Evolutionary conservation across 1,284 basidiomycete species (phyloP), one percentile per base, ranked within the genome.

Genomic region (Trichosporon sp.): DNA sequence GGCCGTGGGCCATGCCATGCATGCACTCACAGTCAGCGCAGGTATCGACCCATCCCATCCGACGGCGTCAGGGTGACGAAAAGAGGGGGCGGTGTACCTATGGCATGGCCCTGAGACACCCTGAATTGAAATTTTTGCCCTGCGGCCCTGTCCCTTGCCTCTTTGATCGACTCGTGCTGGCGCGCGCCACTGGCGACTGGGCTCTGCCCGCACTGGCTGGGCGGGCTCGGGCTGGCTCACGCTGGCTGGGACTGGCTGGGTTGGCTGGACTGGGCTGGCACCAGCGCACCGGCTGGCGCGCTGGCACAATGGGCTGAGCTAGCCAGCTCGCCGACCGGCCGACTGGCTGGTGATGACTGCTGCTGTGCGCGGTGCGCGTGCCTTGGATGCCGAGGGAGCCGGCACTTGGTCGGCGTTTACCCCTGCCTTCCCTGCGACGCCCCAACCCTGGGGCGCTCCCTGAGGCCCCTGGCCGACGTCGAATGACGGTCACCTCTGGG

Each of bases 391-490:
- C 56, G 56, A 60, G 29, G 51, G 56, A 29, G 56, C 56, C 56
- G 56, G 56, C 56, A 60, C 29, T 60, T 60, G 56, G 56, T 60
- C 56, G 56, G 56, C 56, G 56, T 60, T 60, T 60, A 60, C 56
- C 29, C 51, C 29, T 60, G 31, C 27, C 56, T 60, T 31, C 29
- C 56, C 29, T 60, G 29, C n/a, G 27, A 18, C 7, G 29, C 56
- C 29, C 6, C 15, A 13, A 23, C 27, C 53, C 53, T 51, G 47
- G 11, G 47, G 47, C 21, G 5, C 12, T 25, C 47, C 23, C 47
- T 51, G 21, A n/a, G 47, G 5, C 42, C 23, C 47, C 47, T 23
- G 47, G 47, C 47, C 47, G 47, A 51, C 47, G 47, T 51, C 47
- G 47, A 51, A 51, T 51, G 18, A 18, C 47, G 47, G 47, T 51